phyloP scores from a whole-genome alignment of 2,329 filamentous ascomycete species.

The Alternaria novae-zelandiae region DNA sequence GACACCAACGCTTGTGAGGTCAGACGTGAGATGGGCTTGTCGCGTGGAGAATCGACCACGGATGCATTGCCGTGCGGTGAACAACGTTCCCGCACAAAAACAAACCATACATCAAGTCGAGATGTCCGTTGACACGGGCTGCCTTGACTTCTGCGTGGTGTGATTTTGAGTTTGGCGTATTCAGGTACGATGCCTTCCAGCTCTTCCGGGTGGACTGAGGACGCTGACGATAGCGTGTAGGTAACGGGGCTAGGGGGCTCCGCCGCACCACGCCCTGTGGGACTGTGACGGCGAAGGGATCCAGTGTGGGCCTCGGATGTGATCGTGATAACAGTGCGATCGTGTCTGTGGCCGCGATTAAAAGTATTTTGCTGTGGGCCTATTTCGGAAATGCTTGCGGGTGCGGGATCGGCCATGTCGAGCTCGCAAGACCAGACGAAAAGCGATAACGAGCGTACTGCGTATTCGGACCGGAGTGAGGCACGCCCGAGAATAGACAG shows the following conservation, averaged over 20 bases:
- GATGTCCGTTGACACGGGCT: not conserved
- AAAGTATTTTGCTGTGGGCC: not conserved
- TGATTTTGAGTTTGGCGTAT: not conserved
- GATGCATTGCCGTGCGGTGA: not conserved
- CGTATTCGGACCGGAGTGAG: slow-evolving; percentile 6
- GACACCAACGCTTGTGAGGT: not conserved
- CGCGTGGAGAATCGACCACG: not conserved
- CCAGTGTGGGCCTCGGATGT: not conserved
- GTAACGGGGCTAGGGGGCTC: not conserved
- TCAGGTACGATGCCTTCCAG: not conserved
- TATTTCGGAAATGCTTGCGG: slow-evolving; percentile 13
- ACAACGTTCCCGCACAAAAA: not conserved
- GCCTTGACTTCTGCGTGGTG: not conserved
- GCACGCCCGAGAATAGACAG: not conserved
- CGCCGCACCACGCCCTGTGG: not conserved
- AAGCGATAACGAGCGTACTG: slow-evolving; percentile 3
- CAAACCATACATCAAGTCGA: not conserved
- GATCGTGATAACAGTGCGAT: not conserved
- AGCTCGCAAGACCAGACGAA: slow-evolving; percentile 5
- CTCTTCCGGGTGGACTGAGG: not conserved
- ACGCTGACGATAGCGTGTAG: not conserved
- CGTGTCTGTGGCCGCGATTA: not conserved
- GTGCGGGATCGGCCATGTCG: not conserved
- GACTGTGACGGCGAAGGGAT: not conserved
- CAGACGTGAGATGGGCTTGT: not conserved